A percentile compares a stretch with the other conserved stretches of the same genome.
Evolutionary conservation across 2,329 filamentous ascomycete genomes (phyloP).

Genomic region (Trichoderma cornu-damae): DNA sequence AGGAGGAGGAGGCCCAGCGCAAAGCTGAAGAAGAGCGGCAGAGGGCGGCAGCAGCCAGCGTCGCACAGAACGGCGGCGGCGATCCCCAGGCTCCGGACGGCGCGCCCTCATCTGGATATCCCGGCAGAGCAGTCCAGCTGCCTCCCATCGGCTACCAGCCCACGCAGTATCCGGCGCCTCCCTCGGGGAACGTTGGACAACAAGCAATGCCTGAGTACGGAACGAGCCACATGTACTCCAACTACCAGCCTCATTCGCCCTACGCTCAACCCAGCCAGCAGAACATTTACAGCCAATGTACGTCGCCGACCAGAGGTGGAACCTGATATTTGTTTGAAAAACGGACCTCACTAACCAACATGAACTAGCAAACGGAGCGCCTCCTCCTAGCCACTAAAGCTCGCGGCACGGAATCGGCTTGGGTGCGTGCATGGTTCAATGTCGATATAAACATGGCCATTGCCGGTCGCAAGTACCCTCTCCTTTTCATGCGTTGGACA

Average conservation of each 20-base stretch:
- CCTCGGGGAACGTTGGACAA: conserved; percentile 47
- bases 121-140: conserved; percentile 57
- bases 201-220: conserved; percentile 53
- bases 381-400: conserved; percentile 33
- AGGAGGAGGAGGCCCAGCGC: conserved; percentile 88
- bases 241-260: conserved; percentile 54
- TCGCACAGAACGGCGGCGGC: conserved; percentile 46
- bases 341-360: background rate
- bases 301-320: conserved; percentile 30
- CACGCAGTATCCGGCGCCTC: conserved; percentile 61
- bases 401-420: no score
- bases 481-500: conserved; percentile 11
- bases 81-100: conserved; percentile 43
- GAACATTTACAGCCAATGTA: conserved; percentile 58
- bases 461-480: conserved; percentile 3
- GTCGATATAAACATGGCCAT: no score
- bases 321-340: background rate
- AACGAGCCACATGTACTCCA: conserved; percentile 50
- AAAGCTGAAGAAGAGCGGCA: conserved; percentile 88
- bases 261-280: conserved; percentile 53
- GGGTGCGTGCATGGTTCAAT: no score
- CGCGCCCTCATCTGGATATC: conserved; percentile 48
- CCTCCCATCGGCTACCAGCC: conserved; percentile 72
- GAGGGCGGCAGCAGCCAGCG: conserved; percentile 49
- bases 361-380: conserved; percentile 32